Evolutionary conservation across 352 stramenopile species (phyloP), one percentile per base, ranked within the genome.

Genomic region (Phytophthora boehmeriae): DNA sequence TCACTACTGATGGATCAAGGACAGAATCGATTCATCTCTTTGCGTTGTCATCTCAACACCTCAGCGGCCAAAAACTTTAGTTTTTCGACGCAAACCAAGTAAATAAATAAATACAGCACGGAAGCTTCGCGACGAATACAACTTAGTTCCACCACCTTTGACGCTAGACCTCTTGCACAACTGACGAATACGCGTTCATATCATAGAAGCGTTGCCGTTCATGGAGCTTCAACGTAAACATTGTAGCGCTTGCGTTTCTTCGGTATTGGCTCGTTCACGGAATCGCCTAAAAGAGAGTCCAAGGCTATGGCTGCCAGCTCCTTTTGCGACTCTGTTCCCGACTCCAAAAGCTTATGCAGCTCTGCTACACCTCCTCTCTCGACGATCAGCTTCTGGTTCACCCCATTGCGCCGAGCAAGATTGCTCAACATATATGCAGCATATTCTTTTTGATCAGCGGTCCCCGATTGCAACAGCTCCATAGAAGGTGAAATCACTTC

Each of bases 391-490:
- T 38, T 14, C 13, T 38, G 8, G 1, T 13, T 38, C 8, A 38
- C 32, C 13, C 13, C 8, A 1, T 38, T 13, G 32, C 32, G 8
- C 13, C 13, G 8, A 13, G 32, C 32, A 0, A 38, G 8, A 13
- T 8, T 13, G 32, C 32, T 13, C 32, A 38, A 8, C 8, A 13
- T 13, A 38, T 14, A 16, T 16, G 45, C n/a, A n/a, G 28, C 27
- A 41, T 39, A n/a, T 36, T 23, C 14, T 3, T 48, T 28, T 19
- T 58, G 25, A 16, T 49, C 39, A 17, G 54, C 17, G 2, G 19
- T 58, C 9, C 47, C 56, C 6, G 48, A 20, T 39, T 10, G 38
- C 27, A 64, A 25, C 17, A 64, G 39, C 19, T 17, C 23, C 41
- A 64, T n/a, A 4, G 52, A 14, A n/a, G 47, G 30, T 5, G 20